Conservation (phyloP, 129 eudicot species). For the Ambrosia trifida region DNA sequence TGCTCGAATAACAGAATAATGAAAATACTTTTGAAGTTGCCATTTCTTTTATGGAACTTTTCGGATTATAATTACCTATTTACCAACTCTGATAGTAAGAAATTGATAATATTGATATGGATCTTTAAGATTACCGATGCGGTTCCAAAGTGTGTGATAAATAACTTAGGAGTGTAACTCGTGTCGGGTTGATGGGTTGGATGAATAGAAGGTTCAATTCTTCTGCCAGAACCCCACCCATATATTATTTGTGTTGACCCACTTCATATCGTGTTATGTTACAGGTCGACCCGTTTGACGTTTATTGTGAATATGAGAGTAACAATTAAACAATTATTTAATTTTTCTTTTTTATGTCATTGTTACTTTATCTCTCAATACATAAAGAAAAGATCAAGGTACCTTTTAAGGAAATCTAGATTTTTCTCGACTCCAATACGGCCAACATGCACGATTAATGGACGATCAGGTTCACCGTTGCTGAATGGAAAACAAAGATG, state of each 20-base stretch:
- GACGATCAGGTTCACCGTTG: constrained; percentile 79
- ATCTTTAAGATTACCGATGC: neutral
- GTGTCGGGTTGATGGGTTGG: too few species aligned
- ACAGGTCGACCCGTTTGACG: too few species aligned
- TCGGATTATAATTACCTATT: constrained; percentile 1
- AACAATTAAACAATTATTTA: too few species aligned
- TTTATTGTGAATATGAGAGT: too few species aligned
- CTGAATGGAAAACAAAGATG: constrained; percentile 35
- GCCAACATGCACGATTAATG: constrained; percentile 87
- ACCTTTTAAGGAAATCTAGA: constrained; percentile 82
- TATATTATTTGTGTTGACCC: too few species aligned
- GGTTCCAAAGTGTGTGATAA: neutral
- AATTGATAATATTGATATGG: neutral
- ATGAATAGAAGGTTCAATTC: too few species aligned
- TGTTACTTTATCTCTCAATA: too few species aligned
- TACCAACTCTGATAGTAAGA: neutral
- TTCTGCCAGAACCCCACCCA: too few species aligned
- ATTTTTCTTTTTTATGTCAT: too few species aligned
- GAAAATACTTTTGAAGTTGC: neutral
- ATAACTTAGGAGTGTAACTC: neutral
- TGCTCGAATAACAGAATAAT: constrained; percentile 29
- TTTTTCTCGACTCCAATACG: constrained; percentile 90
- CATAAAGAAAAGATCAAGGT: neutral
- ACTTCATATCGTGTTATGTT: too few species aligned
- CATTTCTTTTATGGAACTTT: neutral